Evolutionary conservation across 192 early-diverging fungal species (phyloP), one percentile per base, ranked within the genome.

Genomic region (Oehlia diaphana): DNA sequence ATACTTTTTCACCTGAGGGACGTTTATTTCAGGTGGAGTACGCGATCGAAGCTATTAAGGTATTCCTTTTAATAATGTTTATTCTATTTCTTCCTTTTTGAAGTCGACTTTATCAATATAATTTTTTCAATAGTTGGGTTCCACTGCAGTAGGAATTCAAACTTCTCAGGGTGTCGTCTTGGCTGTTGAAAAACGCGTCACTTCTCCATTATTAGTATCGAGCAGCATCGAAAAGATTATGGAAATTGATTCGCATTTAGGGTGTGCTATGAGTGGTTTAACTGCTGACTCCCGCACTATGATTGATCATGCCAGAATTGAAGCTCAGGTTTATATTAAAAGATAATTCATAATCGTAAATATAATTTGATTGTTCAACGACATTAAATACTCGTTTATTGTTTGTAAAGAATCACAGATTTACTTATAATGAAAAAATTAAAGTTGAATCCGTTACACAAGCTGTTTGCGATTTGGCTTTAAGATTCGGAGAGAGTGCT

Each of bases 1-100:
- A 99, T 87, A 99, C 98, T 65, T 99, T 99, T 87, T 97, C 95
- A 33, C 98, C 98, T 67, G 98, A 99, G 87, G 98, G 98, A 75
- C 95, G 98, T 83, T 89, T 99, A 71, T 99, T 99, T 91, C 98
- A 99, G 87, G 98, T 99, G 74, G 98, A 99, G 89, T 99, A 99
- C 85, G 98, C 97, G 67, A 95, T 99, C 83, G 98, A 99, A 83
- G 96, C 98, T 76, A 99, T 99, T 89, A 99, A 99, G 91, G 95
- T 95, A 39, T 21, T 70, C 16, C 9, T 42, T 66, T 39, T 35
- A 62, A 37, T 21, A 39, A 53, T 26, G 0, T 42, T 33, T 1
- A 74, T 33, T 37, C 26, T 6, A n/a, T n/a, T 74, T 58, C 31
- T 19, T 28, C 42, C 42, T 2, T 70, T 31, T 70, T 42, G 4